Conservation (phyloP, 2,329 filamentous ascomycete genomes). For the Sporothrix curviconia region DNA sequence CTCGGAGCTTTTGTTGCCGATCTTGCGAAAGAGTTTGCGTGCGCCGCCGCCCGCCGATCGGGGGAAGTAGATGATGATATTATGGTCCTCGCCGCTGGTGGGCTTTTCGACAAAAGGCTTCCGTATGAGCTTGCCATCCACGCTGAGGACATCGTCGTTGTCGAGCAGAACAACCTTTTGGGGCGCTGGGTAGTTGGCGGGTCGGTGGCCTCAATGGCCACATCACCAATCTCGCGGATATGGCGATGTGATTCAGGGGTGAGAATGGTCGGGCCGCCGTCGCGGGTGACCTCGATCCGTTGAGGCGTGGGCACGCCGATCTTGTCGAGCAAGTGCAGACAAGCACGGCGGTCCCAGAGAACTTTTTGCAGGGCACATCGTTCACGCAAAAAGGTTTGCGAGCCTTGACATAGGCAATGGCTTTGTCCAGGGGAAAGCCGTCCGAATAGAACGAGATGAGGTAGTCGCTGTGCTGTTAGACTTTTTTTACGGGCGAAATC, state of each 20-base stretch:
- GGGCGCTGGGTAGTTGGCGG: conserved; percentile 45
- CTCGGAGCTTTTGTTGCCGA: conserved; percentile 98
- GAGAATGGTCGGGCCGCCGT: conserved; percentile 76
- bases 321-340: conserved; percentile 78
- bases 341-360: conserved; percentile 89
- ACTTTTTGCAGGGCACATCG: conserved; percentile 97
- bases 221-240: conserved; percentile 71
- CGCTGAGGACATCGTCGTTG: conserved; percentile 77
- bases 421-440: conserved; percentile 93
- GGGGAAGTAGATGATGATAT: conserved; percentile 96
- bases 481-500: no score
- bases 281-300: conserved; percentile 83
- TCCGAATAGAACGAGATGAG: conserved; percentile 98
- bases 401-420: conserved; percentile 87
- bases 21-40: conserved; percentile 87
- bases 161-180: conserved; percentile 79
- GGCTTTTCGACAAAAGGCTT: conserved; percentile 99
- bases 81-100: conserved; percentile 96
- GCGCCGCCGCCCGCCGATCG: conserved; percentile 81
- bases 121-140: conserved; percentile 72
- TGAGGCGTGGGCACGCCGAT: conserved; percentile 85
- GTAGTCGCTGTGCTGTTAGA: no score
- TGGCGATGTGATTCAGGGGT: conserved; percentile 77
- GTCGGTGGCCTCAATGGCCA: conserved; percentile 64
- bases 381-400: conserved; percentile 97